Percentiles rank a stretch among this genome's conserved stretches.
Conservation (phyloP, 2,329 filamentous ascomycete species). For the Pseudopyricularia cyperi region DNA sequence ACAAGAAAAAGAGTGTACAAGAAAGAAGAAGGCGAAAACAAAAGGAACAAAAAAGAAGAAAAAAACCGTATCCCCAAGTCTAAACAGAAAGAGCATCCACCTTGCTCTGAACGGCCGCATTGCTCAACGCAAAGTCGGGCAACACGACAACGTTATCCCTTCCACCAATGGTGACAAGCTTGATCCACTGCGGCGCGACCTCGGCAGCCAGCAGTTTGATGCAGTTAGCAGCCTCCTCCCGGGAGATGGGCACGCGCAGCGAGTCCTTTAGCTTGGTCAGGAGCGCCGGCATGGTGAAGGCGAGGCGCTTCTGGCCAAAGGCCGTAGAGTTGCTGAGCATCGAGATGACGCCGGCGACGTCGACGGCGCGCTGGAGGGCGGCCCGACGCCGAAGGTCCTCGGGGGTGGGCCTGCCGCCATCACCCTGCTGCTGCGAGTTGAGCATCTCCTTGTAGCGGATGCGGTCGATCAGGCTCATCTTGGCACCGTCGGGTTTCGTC, state of each 20-base stretch:
- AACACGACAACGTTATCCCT: conserved; percentile 46
- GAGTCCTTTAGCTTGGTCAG: conserved; percentile 57
- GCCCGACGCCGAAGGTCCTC: conserved; percentile 46
- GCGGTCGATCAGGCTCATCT: conserved; percentile 62
- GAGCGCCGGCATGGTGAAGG: conserved; percentile 52
- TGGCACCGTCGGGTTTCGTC: conserved; percentile 28
- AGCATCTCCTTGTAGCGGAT: conserved; percentile 58
- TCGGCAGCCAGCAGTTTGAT: conserved; percentile 38
- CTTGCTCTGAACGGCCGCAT: conserved; percentile 19
- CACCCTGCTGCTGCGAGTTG: conserved; percentile 28
- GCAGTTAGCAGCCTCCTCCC: conserved; percentile 36
- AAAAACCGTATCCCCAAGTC: background rate
- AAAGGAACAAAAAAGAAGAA: background rate
- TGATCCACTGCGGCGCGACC: conserved; percentile 43
- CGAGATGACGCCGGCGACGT: conserved; percentile 54
- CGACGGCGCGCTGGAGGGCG: conserved; percentile 54
- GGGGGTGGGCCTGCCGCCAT: conserved; percentile 16
- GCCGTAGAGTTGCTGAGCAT: conserved; percentile 46
- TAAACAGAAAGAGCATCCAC: conserved; percentile 7
- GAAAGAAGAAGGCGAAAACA: too few species aligned
- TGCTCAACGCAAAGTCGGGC: conserved; percentile 20
- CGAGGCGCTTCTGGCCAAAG: conserved; percentile 40
- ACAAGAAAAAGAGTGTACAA: too few species aligned
- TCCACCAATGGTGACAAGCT: conserved; percentile 35
- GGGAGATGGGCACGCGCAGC: conserved; percentile 39